phyloP scores from a whole-genome alignment of 148 eudicot genomes.

The Rhododendron molle region DNA sequence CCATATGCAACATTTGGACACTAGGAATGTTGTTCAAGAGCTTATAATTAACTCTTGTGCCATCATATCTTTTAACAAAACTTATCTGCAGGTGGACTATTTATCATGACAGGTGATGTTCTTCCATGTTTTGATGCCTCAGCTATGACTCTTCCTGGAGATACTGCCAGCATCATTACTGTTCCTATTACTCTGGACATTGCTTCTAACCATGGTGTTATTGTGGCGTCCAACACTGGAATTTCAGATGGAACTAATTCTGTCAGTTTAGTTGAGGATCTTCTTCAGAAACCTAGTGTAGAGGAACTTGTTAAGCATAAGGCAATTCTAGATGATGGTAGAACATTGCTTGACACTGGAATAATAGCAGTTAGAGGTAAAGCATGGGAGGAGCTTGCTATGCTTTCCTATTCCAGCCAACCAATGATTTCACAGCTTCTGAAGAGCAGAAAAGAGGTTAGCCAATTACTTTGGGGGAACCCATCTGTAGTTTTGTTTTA shows the following conservation, averaged over 20 bases:
- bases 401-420: slow-evolving; percentile 66
- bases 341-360: slow-evolving; percentile 97
- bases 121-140: slow-evolving; percentile 99
- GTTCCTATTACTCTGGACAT: slow-evolving; percentile 95
- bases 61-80: background rate
- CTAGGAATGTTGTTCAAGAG: background rate
- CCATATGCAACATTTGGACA: background rate
- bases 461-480: slow-evolving; percentile 15
- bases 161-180: slow-evolving; percentile 83
- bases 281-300: slow-evolving; percentile 86
- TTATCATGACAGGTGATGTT: slow-evolving; percentile 98
- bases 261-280: slow-evolving; percentile 64
- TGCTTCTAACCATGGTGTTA: slow-evolving; percentile 93
- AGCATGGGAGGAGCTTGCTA: slow-evolving; percentile 88
- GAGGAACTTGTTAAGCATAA: slow-evolving; percentile 68
- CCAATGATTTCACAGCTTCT: slow-evolving; percentile 67
- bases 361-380: slow-evolving; percentile 90
- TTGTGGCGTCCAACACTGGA: slow-evolving; percentile 70
- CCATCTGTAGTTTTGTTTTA: background rate
- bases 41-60: background rate
- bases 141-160: slow-evolving; percentile 76
- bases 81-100: slow-evolving; percentile 71
- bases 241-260: slow-evolving; percentile 27
- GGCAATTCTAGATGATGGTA: slow-evolving; percentile 90
- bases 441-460: slow-evolving; percentile 81